These are phyloP conservation scores for Pulveroboletus ravenelii DNA, from an alignment of 768 basidiomycete species.

Conservation along the genomic window DNA sequence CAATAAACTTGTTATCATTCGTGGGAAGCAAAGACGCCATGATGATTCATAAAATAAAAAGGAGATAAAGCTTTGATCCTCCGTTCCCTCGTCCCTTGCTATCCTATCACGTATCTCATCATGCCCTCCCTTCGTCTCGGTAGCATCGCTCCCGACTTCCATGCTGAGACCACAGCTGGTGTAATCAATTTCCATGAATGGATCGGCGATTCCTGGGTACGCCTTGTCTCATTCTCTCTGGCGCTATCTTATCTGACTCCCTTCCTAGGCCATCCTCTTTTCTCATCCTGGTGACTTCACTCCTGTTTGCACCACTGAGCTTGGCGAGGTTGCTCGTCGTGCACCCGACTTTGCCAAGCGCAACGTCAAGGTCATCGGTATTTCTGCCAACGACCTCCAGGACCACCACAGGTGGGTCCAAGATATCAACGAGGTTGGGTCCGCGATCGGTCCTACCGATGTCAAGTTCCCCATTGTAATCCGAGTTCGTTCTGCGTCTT, in stretches of 20 bases:
- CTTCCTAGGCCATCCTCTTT: conserved; percentile 75
- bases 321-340: conserved; percentile 91
- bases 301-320: conserved; percentile 95
- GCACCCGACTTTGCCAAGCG: conserved; percentile 80
- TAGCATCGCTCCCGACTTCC: conserved; percentile 85
- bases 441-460: conserved; percentile 61
- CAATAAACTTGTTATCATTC: conserved; percentile 24
- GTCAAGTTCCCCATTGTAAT: conserved; percentile 88
- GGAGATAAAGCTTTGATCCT: background rate
- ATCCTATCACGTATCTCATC: conserved; percentile 13
- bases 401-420: conserved; percentile 86
- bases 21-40: conserved; percentile 68
- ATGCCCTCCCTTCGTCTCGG: conserved; percentile 72
- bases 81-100: background rate
- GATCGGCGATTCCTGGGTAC: conserved; percentile 84
- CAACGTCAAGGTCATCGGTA: conserved; percentile 88
- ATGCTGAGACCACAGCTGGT: conserved; percentile 84
- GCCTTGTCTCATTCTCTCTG: conserved; percentile 12
- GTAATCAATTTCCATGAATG: conserved; percentile 90
- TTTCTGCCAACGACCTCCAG: conserved; percentile 85
- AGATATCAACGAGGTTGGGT: conserved; percentile 82
- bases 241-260: background rate
- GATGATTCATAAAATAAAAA: conserved; percentile 24
- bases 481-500: background rate
- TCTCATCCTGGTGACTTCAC: conserved; percentile 93